Percentiles rank a stretch among this genome's conserved stretches.
These are phyloP conservation scores for Insectozyma bohioensis DNA, from an alignment of 1,139 yeast species.

Conservation along the genomic window DNA sequence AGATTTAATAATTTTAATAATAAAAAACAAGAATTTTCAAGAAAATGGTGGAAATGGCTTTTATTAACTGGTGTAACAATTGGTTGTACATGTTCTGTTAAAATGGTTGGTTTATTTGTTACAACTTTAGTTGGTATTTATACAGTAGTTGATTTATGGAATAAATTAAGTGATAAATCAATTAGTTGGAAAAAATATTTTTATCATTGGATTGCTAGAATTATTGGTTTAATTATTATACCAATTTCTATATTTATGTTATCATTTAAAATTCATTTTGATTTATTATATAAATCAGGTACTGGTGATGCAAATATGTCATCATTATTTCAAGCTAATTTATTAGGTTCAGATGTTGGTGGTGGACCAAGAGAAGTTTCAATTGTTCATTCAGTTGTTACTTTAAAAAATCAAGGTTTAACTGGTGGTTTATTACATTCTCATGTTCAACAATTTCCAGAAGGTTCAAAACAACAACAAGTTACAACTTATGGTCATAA, in stretches of 20 bases:
- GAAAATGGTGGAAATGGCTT: conserved; percentile 96
- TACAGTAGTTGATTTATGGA: conserved; percentile 74
- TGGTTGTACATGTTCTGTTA: conserved; percentile 81
- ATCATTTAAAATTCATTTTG: conserved; percentile 74
- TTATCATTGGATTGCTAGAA: conserved; percentile 67
- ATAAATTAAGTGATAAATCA: conserved; percentile 57
- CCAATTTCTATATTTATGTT: conserved; percentile 64
- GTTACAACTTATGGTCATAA: conserved; percentile 92
- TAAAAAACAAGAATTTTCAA: conserved; percentile 52
- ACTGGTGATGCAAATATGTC: conserved; percentile 98
- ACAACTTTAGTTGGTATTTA: conserved; percentile 75
- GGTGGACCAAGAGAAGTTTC: conserved; percentile 90
- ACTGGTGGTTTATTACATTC: conserved; percentile 94
- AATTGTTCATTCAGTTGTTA: conserved; percentile 70
- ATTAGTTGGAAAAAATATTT: conserved; percentile 50
- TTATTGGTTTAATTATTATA: conserved; percentile 55
- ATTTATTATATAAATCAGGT: conserved; percentile 70
- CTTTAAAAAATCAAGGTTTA: conserved; percentile 87
- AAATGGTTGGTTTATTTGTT: conserved; percentile 81
- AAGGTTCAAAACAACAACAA: conserved; percentile 95
- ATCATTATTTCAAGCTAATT: conserved; percentile 92
- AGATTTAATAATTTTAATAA: conserved; percentile 75
- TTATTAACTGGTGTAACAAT: conserved; percentile 69
- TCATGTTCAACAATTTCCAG: conserved; percentile 90
- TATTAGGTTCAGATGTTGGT: conserved; percentile 74